Base-by-base conservation (phyloP, 352 stramenopile genomes). In the Phytophthora sansomeana region DNA sequence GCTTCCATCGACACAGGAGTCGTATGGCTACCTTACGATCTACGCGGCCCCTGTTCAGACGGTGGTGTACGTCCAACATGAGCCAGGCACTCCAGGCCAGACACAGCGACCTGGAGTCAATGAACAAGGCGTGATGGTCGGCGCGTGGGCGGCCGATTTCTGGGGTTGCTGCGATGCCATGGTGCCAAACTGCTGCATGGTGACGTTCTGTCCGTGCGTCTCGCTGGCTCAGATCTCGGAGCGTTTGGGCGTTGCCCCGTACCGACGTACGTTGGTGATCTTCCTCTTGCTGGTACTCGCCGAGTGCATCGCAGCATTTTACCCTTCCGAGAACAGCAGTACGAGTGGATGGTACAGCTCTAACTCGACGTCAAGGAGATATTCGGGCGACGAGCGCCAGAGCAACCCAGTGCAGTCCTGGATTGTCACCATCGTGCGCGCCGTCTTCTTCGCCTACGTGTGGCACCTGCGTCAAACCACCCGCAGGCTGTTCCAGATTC, bases 141-240 rank as follows among this genome's bases (percentile, higher is more conserved):
- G 53, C 26, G 54, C 46, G 32, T 82, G 67, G 74, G 69, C 63
- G 5, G 49, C 46, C 4, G 74, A 67, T 32, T 75, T 87, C 36
- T 89, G 69, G 29, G 72, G 65, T 33, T 89, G 78, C 61, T 80
- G 70, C 56, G 62, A 74, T 38, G 38, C 43, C 36, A 56, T 75
- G 35, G 63, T 85, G 26, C 77, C 81, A 14, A 90, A 90, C 63
- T 72, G 64, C 48, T 58, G 69, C 51, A 83, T 84, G 74, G 65
- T 69, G 29, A 79, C 61, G 38, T 83, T 60, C 55, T 90, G 77
- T 43, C 75, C 81, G 10, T 87, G 81, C 53, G 63, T 90, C 14
- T 78, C 76, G 26, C 43, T 86, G 24, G 74, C 81, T 5, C 77
- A 88, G 50, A 83, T 86, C 54, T 61, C 71, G 0, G 33, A 69